Conservation (phyloP, 2,329 filamentous ascomycete genomes). For the Laburnicola sp. region DNA sequence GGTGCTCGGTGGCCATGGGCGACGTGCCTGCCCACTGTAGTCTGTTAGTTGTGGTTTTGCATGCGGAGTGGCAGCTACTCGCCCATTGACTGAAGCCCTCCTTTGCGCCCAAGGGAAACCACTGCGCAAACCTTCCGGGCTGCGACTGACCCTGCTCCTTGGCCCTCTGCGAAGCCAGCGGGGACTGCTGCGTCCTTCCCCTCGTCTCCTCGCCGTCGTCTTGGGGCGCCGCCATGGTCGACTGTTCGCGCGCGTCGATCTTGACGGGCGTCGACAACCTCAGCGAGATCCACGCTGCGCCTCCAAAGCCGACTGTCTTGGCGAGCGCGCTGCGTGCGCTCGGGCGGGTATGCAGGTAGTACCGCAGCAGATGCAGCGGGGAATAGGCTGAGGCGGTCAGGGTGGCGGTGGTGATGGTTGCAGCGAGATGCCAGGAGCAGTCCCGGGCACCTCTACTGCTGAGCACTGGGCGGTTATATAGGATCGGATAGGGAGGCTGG, state of each 20-base stretch:
- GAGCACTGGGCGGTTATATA: conserved; percentile 10
- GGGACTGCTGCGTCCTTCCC: conserved; percentile 48
- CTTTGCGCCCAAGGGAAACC: conserved; percentile 88
- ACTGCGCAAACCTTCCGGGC: conserved; percentile 45
- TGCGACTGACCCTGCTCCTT: conserved; percentile 41
- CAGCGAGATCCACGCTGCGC: conserved; percentile 37
- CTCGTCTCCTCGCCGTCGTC: conserved; percentile 22
- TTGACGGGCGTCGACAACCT: conserved; percentile 34
- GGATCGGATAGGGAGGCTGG: conserved; percentile 1
- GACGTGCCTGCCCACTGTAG: conserved; percentile 81
- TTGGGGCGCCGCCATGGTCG: conserved; percentile 36
- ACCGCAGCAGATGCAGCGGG: conserved; percentile 43
- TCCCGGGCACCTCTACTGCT: conserved; percentile 11
- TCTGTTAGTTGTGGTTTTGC: conserved; percentile 10
- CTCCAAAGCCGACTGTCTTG: conserved; percentile 35
- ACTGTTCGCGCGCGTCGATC: conserved; percentile 28
- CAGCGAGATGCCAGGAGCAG: conserved; percentile 17
- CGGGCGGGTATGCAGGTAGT: conserved; percentile 26
- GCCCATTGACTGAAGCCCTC: conserved; percentile 93
- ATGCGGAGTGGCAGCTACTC: conserved; percentile 39
- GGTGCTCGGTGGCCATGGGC: conserved; percentile 81
- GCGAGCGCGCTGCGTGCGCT: conserved; percentile 25
- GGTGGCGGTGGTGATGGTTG: conserved; percentile 29
- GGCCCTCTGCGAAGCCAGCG: conserved; percentile 54
- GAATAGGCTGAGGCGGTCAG: conserved; percentile 39